These are phyloP conservation scores for Hypoxylon sp. DNA, from an alignment of 2,329 filamentous ascomycete species.

Conservation along the genomic window DNA sequence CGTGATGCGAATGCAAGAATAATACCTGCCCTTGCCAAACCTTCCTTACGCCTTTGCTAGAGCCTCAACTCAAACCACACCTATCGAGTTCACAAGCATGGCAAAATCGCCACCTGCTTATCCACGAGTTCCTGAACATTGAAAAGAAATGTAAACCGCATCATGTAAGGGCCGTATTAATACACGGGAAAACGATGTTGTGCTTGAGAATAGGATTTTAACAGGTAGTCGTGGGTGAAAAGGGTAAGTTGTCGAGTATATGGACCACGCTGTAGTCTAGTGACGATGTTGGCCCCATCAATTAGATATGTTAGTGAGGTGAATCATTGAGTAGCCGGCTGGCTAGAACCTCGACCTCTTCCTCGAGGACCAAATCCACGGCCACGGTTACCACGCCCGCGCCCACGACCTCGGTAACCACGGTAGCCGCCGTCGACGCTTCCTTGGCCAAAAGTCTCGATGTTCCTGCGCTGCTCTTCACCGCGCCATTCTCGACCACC, in stretches of 20 bases:
- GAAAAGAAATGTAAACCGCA: slow-evolving; percentile 46
- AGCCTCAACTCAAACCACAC: slow-evolving; percentile 47
- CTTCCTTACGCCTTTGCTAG: slow-evolving; percentile 50
- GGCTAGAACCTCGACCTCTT: slow-evolving; percentile 51
- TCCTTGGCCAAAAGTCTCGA: slow-evolving; percentile 97
- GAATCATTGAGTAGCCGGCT: slow-evolving; percentile 45
- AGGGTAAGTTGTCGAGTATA: background rate
- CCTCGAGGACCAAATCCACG: slow-evolving; percentile 50
- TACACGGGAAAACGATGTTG: slow-evolving; percentile 46
- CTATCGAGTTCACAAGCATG: slow-evolving; percentile 43
- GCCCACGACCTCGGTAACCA: slow-evolving; percentile 83
- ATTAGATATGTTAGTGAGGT: slow-evolving; percentile 1
- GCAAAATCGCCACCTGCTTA: slow-evolving; percentile 48
- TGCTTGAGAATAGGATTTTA: slow-evolving; percentile 5
- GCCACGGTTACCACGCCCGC: slow-evolving; percentile 73
- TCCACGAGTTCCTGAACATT: slow-evolving; percentile 48
- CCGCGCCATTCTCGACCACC: slow-evolving; percentile 89
- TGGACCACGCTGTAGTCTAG: slow-evolving; percentile 2
- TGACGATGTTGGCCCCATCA: slow-evolving; percentile 6
- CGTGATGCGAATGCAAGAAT: slow-evolving; percentile 50
- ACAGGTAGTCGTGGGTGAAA: slow-evolving; percentile 14
- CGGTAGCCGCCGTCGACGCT: slow-evolving; percentile 88
- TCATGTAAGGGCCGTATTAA: slow-evolving; percentile 48
- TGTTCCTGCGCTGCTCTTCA: slow-evolving; percentile 94
- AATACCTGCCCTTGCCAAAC: slow-evolving; percentile 47